Evolutionary conservation across 2,329 filamentous ascomycete genomes (phyloP).

Genomic region (Diaporthe humulicola): DNA sequence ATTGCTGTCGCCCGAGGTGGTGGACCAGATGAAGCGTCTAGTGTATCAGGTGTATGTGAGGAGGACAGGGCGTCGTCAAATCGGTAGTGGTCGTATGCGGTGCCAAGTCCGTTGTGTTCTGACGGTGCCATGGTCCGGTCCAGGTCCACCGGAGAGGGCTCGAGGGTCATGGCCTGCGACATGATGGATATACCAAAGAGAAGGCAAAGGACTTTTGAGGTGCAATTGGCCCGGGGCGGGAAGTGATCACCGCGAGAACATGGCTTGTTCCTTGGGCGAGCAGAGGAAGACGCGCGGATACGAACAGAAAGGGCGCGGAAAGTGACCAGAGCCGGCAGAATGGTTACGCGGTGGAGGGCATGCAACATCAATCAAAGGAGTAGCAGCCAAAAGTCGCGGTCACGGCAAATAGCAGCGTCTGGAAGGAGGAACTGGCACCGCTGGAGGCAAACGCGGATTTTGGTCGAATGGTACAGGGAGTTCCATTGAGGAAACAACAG

Average conservation of each 20-base stretch:
- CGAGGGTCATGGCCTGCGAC: slow-evolving; percentile 33
- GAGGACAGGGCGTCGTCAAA: slow-evolving; percentile 35
- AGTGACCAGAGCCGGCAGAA: slow-evolving; percentile 35
- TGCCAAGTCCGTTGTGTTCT: slow-evolving; percentile 35
- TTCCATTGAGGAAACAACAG: slow-evolving; percentile 37
- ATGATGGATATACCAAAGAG: slow-evolving; percentile 37
- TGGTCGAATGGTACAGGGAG: slow-evolving; percentile 34
- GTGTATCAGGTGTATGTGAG: slow-evolving; percentile 40
- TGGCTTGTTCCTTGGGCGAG: slow-evolving; percentile 33
- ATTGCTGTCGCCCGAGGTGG: slow-evolving; percentile 29
- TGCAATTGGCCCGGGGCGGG: slow-evolving; percentile 35
- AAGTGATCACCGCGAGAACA: slow-evolving; percentile 36
- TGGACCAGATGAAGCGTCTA: slow-evolving; percentile 40
- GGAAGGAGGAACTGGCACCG: slow-evolving; percentile 31
- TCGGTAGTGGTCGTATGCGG: slow-evolving; percentile 39
- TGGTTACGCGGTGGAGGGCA: slow-evolving; percentile 15
- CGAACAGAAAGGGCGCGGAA: slow-evolving; percentile 24
- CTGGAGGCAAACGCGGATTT: slow-evolving; percentile 10
- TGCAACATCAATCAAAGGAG: slow-evolving; percentile 38
- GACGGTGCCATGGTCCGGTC: slow-evolving; percentile 34
- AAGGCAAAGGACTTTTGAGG: slow-evolving; percentile 28
- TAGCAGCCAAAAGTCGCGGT: slow-evolving; percentile 3
- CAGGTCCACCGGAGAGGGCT: slow-evolving; percentile 33
- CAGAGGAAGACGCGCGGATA: slow-evolving; percentile 1
- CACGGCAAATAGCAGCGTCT: slow-evolving; percentile 13